Base-by-base conservation (phyloP, 1,139 yeast species). In the Nakaseomyces uthaithaninus region DNA sequence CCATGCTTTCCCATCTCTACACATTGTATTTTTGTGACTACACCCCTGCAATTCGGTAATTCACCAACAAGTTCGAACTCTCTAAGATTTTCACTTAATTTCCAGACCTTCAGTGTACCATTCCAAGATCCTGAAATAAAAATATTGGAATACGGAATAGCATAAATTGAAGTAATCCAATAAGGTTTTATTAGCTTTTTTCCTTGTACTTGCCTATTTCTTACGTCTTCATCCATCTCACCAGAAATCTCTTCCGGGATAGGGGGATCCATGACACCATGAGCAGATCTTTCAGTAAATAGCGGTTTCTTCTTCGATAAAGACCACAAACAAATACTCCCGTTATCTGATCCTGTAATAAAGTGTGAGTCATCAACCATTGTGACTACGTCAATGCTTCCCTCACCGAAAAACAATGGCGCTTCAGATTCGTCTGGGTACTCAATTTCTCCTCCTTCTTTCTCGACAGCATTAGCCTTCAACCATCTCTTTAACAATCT, bases 301-400 rank as follows among this genome's bases (percentile, higher is more conserved):
- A 84, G 63, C 7, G 98, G 94, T 64, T 87, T 89, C 72, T 91
- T 91, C 65, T 86, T 86, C 22, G 85, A 80, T 45, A 83, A 66
- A 5, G 95, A 79, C 98, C 98, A 91, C 47, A 93, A 67, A 18
- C 85, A 68, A 30, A 91, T 66, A 57, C 77, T 83, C 35, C 98
- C 98, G 57, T 89, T 91, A 60, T 93, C 98, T 14, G 94, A 80
- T 2, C 98, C 96, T 4, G 97, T 87, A 36, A 91, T 78, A 57
- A 91, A 91, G 60, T 84, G 87, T 22, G 89, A 76, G 61, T 89
- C 95, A 63, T 91, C 98, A 42, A 84, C 64, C 96, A 89, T 87
- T 5, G 84, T 68, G 26, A 89, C 93, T 52, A 85, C 83, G 52
- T 91, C 98, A 45, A 89, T 80, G 45, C 93, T 79, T 10, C 98